A percentile compares a stretch with the other conserved stretches of the same genome.
Conservation (phyloP, 2,329 filamentous ascomycete species). For the Colletotrichum chrysophilum region DNA sequence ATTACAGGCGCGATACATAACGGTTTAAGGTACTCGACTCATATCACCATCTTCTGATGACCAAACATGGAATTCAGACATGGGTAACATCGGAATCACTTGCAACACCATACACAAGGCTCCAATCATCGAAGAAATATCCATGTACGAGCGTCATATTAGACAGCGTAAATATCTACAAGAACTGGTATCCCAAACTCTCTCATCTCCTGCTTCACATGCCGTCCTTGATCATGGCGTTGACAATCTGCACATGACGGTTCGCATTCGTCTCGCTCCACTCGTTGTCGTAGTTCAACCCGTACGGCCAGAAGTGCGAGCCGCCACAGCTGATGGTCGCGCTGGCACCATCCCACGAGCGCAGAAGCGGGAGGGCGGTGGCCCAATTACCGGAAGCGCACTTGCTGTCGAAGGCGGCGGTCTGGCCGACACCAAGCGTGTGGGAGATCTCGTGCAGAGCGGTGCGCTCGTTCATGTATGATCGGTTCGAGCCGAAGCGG, state of each 20-base stretch:
- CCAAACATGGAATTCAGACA: neutral
- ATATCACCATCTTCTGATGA: neutral
- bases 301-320: conserved; percentile 46
- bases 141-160: neutral
- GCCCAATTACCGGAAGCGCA: conserved; percentile 48
- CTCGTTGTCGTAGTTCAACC: conserved; percentile 48
- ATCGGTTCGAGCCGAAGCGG: conserved; percentile 48
- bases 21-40: neutral
- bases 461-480: conserved; percentile 54
- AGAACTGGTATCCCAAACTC: neutral
- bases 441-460: conserved; percentile 54
- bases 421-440: conserved; percentile 53
- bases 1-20: neutral
- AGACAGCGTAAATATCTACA: neutral
- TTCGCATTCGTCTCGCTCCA: conserved; percentile 50
- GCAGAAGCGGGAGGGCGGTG: conserved; percentile 41
- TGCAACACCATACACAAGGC: neutral
- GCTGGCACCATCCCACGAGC: conserved; percentile 41
- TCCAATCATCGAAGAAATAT: neutral
- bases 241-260: conserved; percentile 45
- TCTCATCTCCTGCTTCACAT: conserved; percentile 21
- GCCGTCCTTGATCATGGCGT: conserved; percentile 51
- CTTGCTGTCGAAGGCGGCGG: conserved; percentile 40
- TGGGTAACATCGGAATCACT: neutral
- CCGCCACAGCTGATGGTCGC: conserved; percentile 45